Percentiles rank a stretch among this genome's conserved stretches.
phyloP scores from a whole-genome alignment of 495 filamentous ascomycete genomes.

The Trichoderma erinaceum region DNA sequence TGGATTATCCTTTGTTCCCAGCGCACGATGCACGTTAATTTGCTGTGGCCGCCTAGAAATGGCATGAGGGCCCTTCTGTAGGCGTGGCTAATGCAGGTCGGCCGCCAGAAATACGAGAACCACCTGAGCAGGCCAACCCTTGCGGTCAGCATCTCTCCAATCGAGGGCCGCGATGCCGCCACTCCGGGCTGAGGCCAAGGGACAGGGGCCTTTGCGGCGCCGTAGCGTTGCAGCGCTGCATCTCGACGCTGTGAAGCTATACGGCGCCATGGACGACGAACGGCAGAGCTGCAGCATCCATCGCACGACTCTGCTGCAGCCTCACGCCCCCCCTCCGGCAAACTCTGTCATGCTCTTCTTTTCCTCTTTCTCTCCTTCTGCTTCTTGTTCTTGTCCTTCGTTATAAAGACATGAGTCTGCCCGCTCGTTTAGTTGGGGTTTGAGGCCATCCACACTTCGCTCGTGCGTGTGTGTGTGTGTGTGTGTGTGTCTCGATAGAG shows the following conservation, averaged over 20 bases:
- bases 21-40: neutral
- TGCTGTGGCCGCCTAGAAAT: neutral
- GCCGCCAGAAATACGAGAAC: slow-evolving; percentile 12
- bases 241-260: neutral
- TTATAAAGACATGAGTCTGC: neutral
- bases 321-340: neutral
- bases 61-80: neutral
- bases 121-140: neutral
- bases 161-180: neutral
- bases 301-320: slow-evolving; percentile 12
- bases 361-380: neutral
- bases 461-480: neutral
- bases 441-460: slow-evolving; percentile 6
- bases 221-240: neutral
- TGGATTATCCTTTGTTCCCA: slow-evolving; percentile 3
- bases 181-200: slow-evolving; percentile 6
- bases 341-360: neutral
- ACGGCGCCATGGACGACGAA: neutral
- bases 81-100: slow-evolving; percentile 13
- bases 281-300: slow-evolving; percentile 2
- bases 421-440: neutral
- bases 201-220: neutral
- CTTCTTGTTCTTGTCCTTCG: neutral
- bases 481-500: neutral
- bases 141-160: slow-evolving; percentile 9